Evolutionary conservation across 345 rosid species (phyloP).

Genomic region (Rhizophora mangle): DNA sequence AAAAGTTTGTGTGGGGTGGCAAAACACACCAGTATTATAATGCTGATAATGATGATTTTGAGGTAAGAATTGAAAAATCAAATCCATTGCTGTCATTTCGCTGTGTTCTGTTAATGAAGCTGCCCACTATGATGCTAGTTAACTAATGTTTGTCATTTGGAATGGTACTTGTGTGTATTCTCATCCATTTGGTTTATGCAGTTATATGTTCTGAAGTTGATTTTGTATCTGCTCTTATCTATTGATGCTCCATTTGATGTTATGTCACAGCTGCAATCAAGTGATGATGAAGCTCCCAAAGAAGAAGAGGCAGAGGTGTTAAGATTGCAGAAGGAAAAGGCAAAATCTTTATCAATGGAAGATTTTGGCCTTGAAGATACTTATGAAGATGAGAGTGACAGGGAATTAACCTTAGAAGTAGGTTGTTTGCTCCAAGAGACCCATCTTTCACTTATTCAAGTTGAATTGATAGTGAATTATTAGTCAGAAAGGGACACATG

Average conservation of each 20-base stretch:
- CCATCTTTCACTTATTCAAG: constrained; percentile 2
- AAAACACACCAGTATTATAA: constrained; percentile 36
- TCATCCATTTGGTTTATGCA: not conserved
- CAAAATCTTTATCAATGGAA: constrained; percentile 46
- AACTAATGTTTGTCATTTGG: not conserved
- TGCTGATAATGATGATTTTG: constrained; percentile 56
- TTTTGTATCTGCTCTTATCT: not conserved
- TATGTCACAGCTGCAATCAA: constrained; percentile 54
- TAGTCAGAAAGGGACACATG: not conserved
- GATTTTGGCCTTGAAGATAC: constrained; percentile 72
- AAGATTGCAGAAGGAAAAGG: constrained; percentile 47
- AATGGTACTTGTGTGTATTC: not conserved
- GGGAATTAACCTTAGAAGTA: constrained; percentile 75
- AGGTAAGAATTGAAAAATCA: constrained; percentile 38
- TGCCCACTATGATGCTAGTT: not conserved
- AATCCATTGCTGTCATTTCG: not conserved
- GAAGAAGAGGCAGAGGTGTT: constrained; percentile 67
- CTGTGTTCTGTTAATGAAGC: not conserved
- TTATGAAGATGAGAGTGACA: constrained; percentile 46
- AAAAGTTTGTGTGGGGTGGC: constrained; percentile 50
- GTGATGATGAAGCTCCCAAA: constrained; percentile 70
- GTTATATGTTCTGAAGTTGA: not conserved
- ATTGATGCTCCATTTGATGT: constrained; percentile 1
- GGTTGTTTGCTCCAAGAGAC: constrained; percentile 3
- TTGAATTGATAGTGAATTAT: not conserved